A percentile compares a stretch with the other conserved stretches of the same genome.
Evolutionary conservation across 495 filamentous ascomycete species (phyloP).

Genomic region (Neurospora sp.): DNA sequence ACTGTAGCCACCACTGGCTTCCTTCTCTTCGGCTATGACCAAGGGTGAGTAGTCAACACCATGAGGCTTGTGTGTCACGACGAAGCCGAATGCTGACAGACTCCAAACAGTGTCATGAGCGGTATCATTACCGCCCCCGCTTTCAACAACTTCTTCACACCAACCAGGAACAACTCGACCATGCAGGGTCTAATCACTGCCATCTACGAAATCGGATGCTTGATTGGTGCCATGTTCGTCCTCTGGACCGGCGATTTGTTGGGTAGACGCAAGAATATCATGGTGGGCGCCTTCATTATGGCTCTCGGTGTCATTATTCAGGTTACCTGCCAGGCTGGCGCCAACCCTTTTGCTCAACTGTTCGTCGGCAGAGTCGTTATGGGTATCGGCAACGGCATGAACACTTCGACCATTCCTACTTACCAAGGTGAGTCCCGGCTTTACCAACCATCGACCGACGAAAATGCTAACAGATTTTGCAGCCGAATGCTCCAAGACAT

Average conservation of each 20-base stretch:
- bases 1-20: conserved; percentile 65
- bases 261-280: conserved; percentile 49
- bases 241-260: conserved; percentile 57
- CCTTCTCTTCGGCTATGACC: conserved; percentile 65
- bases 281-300: conserved; percentile 58
- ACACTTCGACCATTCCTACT: conserved; percentile 68
- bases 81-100: neutral
- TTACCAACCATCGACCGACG: conserved; percentile 24
- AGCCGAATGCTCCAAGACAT: conserved; percentile 59
- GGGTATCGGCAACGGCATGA: conserved; percentile 69
- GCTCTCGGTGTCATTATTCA: conserved; percentile 65
- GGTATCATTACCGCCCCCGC: conserved; percentile 67
- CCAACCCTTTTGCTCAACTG: conserved; percentile 50
- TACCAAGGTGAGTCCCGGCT: conserved; percentile 54
- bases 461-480: neutral
- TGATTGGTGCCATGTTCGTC: conserved; percentile 63
- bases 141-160: conserved; percentile 62
- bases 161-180: conserved; percentile 52
- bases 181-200: conserved; percentile 78
- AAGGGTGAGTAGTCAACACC: conserved; percentile 27
- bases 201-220: conserved; percentile 74
- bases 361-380: conserved; percentile 66
- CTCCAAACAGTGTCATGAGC: conserved; percentile 46
- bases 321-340: conserved; percentile 38
- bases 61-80: neutral